A percentile compares a stretch with the other conserved stretches of the same genome.
These are phyloP conservation scores for Zarea fungicola DNA, from an alignment of 2,329 filamentous ascomycete genomes.

Conservation along the genomic window DNA sequence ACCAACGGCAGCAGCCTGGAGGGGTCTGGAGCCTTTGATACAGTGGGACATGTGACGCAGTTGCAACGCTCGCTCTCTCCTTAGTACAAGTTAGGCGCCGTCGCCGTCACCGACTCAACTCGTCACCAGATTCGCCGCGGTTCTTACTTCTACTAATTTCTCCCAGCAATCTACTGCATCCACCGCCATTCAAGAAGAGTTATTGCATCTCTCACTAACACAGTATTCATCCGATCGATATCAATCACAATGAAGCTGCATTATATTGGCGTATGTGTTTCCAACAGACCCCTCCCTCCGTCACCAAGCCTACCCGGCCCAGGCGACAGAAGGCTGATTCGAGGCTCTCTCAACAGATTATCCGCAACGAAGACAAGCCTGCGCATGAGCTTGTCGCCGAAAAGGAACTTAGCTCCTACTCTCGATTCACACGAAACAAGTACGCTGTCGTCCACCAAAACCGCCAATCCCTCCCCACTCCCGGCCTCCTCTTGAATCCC, in stretches of 20 bases:
- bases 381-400: conserved; percentile 71
- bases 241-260: conserved; percentile 70
- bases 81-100: no score
- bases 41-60: no score
- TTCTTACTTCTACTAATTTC: no score
- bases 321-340: conserved; percentile 14
- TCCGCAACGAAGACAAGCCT: conserved; percentile 73
- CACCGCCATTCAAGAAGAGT: neutral
- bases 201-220: neutral
- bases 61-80: no score
- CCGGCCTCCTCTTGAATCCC: neutral
- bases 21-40: no score
- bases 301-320: conserved; percentile 21
- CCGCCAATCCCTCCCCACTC: neutral
- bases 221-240: neutral
- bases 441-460: conserved; percentile 32
- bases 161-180: no score
- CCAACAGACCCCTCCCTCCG: conserved; percentile 17
- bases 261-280: conserved; percentile 71
- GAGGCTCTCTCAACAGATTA: conserved; percentile 52
- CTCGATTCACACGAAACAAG: conserved; percentile 71
- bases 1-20: no score
- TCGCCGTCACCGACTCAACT: no score
- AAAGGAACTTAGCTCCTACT: conserved; percentile 73
- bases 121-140: no score